Evolutionary conservation across 352 stramenopile species (phyloP).

Genomic region (Aphanomyces euteiches): DNA sequence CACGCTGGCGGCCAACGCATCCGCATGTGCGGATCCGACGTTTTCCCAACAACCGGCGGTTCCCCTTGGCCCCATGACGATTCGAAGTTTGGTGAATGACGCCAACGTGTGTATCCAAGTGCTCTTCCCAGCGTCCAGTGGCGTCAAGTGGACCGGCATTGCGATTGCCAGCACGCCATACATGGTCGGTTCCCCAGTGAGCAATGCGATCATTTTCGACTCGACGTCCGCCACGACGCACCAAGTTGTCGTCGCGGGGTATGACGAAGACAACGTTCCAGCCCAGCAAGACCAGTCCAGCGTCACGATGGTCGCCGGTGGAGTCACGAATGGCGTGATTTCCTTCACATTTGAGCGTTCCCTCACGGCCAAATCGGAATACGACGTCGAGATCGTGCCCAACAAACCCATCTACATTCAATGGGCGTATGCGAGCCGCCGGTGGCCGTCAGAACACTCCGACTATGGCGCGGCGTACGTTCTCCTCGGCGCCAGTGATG

Average conservation of each 20-base stretch:
- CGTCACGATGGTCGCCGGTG: not conserved
- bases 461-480: not conserved
- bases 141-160: conserved; percentile 58
- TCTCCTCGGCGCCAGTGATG: not conserved
- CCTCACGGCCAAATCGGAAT: not conserved
- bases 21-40: not conserved
- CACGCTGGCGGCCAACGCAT: not conserved
- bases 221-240: conserved; percentile 39
- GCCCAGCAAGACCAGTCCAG: not conserved
- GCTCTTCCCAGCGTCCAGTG: not conserved
- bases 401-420: not conserved
- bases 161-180: conserved; percentile 40
- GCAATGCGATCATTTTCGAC: conserved; percentile 75
- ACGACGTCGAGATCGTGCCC: conserved; percentile 10
- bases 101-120: conserved; percentile 23
- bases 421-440: not conserved
- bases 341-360: conserved; percentile 14
- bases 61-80: conserved; percentile 14
- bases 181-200: conserved; percentile 66
- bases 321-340: conserved; percentile 4
- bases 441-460: conserved; percentile 12
- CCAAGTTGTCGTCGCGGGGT: conserved; percentile 43
- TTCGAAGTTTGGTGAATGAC: conserved; percentile 3
- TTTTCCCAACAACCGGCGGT: not conserved
- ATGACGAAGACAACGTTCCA: not conserved